A percentile compares a stretch with the other conserved stretches of the same genome.
These are phyloP conservation scores for Hymenoscyphus infarciens DNA, from an alignment of 2,329 filamentous ascomycete species.

Conservation along the genomic window DNA sequence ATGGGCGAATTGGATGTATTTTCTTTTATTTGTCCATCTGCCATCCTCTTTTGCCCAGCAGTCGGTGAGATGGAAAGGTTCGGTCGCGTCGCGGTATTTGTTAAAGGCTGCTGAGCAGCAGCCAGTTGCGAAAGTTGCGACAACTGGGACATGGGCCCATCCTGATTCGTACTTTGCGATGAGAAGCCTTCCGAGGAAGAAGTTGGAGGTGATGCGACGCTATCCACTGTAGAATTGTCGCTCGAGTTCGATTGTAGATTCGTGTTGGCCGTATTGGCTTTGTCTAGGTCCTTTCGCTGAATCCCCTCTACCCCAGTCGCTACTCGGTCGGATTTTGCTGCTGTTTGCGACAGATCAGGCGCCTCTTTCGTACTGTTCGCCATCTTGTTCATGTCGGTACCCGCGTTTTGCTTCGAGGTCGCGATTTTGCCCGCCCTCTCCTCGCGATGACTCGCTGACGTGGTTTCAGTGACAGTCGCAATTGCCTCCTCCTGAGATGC, in stretches of 20 bases:
- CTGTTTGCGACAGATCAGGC: conserved; percentile 14
- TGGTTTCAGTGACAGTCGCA: conserved; percentile 28
- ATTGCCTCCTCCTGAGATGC: conserved; percentile 31
- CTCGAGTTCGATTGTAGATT: conserved; percentile 32
- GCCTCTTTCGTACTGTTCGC: conserved; percentile 23
- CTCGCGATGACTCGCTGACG: conserved; percentile 23
- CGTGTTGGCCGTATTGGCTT: conserved; percentile 13
- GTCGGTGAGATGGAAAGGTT: conserved; percentile 25
- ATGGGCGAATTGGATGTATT: conserved; percentile 44
- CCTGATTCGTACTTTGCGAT: conserved; percentile 42
- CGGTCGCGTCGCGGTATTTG: conserved; percentile 22
- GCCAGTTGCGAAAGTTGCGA: conserved; percentile 57
- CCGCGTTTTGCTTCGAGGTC: conserved; percentile 24
- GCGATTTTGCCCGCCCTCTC: conserved; percentile 11
- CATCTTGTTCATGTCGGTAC: conserved; percentile 25
- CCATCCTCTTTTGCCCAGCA: conserved; percentile 66
- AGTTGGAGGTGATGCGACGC: conserved; percentile 39
- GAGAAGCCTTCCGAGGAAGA: conserved; percentile 36
- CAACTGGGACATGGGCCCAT: conserved; percentile 52
- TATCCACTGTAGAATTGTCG: conserved; percentile 43
- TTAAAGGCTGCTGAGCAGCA: conserved; percentile 44
- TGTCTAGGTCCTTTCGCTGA: conserved; percentile 11
- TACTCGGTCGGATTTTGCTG: conserved; percentile 10
- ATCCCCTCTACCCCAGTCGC: conserved; percentile 12
- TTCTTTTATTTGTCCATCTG: conserved; percentile 69